These are phyloP conservation scores for Paramecium pentaurelia DNA, from an alignment of 73 alveolate species.

Conservation along the genomic window DNA sequence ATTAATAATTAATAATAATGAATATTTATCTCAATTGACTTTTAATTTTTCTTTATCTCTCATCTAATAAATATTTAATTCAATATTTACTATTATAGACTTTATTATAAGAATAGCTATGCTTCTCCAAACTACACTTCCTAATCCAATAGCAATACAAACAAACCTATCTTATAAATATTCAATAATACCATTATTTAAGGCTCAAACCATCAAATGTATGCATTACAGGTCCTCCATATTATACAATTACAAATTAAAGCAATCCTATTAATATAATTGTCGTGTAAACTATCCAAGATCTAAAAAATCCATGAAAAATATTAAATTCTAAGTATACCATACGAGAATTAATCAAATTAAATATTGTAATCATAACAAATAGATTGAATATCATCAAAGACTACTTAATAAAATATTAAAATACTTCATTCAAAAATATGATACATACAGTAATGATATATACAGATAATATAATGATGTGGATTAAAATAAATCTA, in stretches of 20 bases:
- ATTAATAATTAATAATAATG: not conserved
- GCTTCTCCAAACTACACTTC: conserved; percentile 22
- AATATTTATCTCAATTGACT: not conserved
- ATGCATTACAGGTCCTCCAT: conserved; percentile 70
- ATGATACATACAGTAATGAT: conserved; percentile 62
- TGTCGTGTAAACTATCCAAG: conserved; percentile 61
- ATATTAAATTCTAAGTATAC: conserved; percentile 82
- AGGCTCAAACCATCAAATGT: conserved; percentile 73
- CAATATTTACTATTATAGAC: not conserved
- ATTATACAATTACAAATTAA: conserved; percentile 68
- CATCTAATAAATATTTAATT: not conserved
- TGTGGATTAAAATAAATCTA: conserved; percentile 80
- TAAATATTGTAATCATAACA: conserved; percentile 79
- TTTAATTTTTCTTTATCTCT: not conserved
- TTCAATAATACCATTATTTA: conserved; percentile 70
- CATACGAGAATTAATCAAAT: conserved; percentile 86
- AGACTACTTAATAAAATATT: conserved; percentile 74
- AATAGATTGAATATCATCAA: conserved; percentile 83
- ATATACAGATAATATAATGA: conserved; percentile 70
- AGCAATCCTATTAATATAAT: conserved; percentile 63
- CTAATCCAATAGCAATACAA: conserved; percentile 77
- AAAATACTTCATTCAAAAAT: conserved; percentile 67
- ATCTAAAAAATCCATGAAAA: conserved; percentile 70
- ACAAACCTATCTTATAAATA: not conserved
- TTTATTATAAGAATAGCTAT: not conserved